Conservation (phyloP, 2,329 filamentous ascomycete species). For the Pseudocercospora musae region DNA sequence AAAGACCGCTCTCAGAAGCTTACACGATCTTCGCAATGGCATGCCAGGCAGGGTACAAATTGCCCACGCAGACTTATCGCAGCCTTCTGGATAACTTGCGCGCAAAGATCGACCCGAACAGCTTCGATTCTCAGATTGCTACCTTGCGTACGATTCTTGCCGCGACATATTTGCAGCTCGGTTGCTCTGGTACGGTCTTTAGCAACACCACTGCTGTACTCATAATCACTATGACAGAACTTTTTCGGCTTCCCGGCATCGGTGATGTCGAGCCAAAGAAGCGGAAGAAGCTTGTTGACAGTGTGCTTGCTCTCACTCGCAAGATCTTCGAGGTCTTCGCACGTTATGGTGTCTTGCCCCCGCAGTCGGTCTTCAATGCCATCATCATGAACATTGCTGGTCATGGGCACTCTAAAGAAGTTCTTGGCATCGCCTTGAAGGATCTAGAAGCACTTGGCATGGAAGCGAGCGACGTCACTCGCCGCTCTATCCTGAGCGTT, state of each 20-base stretch:
- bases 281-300: conserved; percentile 23
- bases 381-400: conserved; percentile 39
- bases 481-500: conserved; percentile 34
- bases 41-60: conserved; percentile 45
- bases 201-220: conserved; percentile 39
- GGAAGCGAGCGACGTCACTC: conserved; percentile 33
- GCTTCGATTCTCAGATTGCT: conserved; percentile 13
- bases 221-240: conserved; percentile 34
- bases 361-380: conserved; percentile 36
- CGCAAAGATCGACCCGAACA: conserved; percentile 16
- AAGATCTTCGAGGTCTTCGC: conserved; percentile 32
- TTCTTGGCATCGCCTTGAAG: conserved; percentile 30
- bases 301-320: conserved; percentile 28
- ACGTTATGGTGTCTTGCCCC: conserved; percentile 28
- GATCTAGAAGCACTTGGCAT: conserved; percentile 31
- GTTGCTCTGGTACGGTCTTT: conserved; percentile 38
- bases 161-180: conserved; percentile 41
- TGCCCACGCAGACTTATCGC: background rate
- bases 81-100: conserved; percentile 36
- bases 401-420: conserved; percentile 28
- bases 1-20: conserved; percentile 46
- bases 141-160: conserved; percentile 41
- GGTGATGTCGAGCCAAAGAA: conserved; percentile 18
- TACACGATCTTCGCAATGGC: conserved; percentile 49
- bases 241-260: conserved; percentile 25